Evolutionary conservation across 2,329 filamentous ascomycete species (phyloP).

Genomic region (Alternaria incomplexa): DNA sequence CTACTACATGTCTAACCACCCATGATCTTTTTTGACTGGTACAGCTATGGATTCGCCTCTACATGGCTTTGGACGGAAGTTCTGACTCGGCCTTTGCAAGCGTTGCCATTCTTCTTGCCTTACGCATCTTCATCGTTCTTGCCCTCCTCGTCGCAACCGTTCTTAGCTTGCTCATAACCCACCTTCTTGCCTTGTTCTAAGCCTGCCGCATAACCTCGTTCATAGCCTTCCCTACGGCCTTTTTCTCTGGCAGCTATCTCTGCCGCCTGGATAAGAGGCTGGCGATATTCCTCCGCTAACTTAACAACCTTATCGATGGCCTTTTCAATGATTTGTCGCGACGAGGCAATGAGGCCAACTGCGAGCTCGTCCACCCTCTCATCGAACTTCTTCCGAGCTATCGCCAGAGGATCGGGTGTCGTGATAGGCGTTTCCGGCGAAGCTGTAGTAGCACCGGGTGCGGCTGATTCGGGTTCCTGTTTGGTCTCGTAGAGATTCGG

Average conservation of each 20-base stretch:
- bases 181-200: background rate
- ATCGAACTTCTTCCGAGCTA: background rate
- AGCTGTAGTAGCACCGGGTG: background rate
- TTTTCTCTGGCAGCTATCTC: background rate
- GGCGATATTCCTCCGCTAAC: background rate
- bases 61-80: background rate
- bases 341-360: background rate
- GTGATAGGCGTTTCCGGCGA: background rate
- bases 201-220: background rate
- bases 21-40: background rate
- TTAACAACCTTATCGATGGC: background rate
- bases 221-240: background rate
- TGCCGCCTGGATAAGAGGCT: background rate
- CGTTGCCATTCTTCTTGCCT: background rate
- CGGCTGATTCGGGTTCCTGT: background rate
- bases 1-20: background rate
- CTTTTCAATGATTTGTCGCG: background rate
- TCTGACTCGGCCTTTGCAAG: background rate
- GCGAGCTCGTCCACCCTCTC: background rate
- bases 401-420: background rate
- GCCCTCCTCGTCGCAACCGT: background rate
- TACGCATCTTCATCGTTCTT: background rate
- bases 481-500: background rate
- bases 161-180: background rate
- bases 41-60: background rate